Base-by-base conservation (phyloP, 345 rosid species). In the Dipteronia sinensis region DNA sequence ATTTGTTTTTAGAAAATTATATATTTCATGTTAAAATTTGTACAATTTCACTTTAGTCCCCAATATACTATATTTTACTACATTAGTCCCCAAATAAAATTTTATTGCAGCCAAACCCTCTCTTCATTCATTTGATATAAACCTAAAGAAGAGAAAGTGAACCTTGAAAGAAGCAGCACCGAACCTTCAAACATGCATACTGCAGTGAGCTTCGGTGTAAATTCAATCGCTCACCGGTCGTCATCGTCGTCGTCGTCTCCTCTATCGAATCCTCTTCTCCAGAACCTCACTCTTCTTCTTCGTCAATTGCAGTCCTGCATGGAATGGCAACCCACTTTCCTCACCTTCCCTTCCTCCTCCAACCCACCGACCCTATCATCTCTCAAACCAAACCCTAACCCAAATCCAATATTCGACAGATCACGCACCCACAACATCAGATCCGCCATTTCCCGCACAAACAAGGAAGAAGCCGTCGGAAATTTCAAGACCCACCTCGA, bases 381-480 rank as follows among this genome's bases (percentile, higher is more conserved):
- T 42, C 46, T 42, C 11, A 7, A 42, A 42, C 46, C 46, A 42
- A 42, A 59, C 71, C 77, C 80, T 8, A 73, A 42, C 75, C 47
- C 74, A 62, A 49, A 11, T 78, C 86, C 85, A 29, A 3, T 81
- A 62, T 67, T 49, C 77, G 65, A 74, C 34, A 74, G 22, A 20
- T 34, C 15, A 47, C 75, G 81, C 79, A 27, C 86, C 15, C 67
- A 84, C 76, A 83, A 84, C 76, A 83, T 93, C 83, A 85, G 82
- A 72, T 85, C 97, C 79, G 97, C 99, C 78, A 85, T 95, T 46
- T 89, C 98, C 47, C 93, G 98, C 22, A 76, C 86, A 84, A 91
- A 86, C 78, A 95, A 95, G 75, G 97, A 91, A 83, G 91, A 90
- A 76, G 93, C 97, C 4, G 99, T 93, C 9, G 92, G 88, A 34